Percentiles rank a stretch among this genome's conserved stretches.
Conservation (phyloP, 495 filamentous ascomycete species). For the Podospora comata region DNA sequence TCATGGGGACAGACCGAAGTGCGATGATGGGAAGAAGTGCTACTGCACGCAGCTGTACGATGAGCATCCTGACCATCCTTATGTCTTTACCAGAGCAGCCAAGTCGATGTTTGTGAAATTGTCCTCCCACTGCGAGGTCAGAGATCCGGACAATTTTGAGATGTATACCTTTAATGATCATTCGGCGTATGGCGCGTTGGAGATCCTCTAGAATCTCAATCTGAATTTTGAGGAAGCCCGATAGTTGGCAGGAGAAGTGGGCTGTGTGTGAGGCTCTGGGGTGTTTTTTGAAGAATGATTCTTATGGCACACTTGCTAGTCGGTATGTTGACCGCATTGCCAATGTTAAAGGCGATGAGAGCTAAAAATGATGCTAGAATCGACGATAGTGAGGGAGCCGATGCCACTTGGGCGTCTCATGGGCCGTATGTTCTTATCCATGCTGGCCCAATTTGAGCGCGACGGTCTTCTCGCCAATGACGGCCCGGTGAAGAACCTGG, state of each 20-base stretch:
- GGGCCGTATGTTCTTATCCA: constrained; percentile 38
- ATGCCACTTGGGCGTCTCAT: constrained; percentile 24
- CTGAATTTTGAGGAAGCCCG: constrained; percentile 37
- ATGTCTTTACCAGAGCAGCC: constrained; percentile 38
- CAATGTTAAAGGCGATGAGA: not conserved
- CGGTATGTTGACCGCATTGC: not conserved
- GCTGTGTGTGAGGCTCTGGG: constrained; percentile 34
- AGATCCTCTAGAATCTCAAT: constrained; percentile 38
- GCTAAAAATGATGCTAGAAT: constrained; percentile 16
- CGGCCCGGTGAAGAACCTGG: constrained; percentile 32
- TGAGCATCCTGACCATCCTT: constrained; percentile 44
- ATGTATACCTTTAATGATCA: constrained; percentile 44
- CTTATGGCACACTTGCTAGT: not conserved
- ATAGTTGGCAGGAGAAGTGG: constrained; percentile 37
- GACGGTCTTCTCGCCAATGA: constrained; percentile 27
- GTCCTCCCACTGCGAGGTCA: constrained; percentile 22
- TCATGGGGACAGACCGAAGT: constrained; percentile 13
- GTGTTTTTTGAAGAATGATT: constrained; percentile 16
- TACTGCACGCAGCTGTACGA: constrained; percentile 37
- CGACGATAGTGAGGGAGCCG: constrained; percentile 29
- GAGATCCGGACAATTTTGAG: constrained; percentile 34
- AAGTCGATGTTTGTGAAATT: constrained; percentile 26
- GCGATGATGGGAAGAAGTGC: constrained; percentile 35
- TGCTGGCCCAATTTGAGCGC: constrained; percentile 36
- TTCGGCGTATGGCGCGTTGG: constrained; percentile 32